Evolutionary conservation across 2,329 filamentous ascomycete genomes (phyloP), one percentile per base, ranked within the genome.

Genomic region (Aphanocladium album): DNA sequence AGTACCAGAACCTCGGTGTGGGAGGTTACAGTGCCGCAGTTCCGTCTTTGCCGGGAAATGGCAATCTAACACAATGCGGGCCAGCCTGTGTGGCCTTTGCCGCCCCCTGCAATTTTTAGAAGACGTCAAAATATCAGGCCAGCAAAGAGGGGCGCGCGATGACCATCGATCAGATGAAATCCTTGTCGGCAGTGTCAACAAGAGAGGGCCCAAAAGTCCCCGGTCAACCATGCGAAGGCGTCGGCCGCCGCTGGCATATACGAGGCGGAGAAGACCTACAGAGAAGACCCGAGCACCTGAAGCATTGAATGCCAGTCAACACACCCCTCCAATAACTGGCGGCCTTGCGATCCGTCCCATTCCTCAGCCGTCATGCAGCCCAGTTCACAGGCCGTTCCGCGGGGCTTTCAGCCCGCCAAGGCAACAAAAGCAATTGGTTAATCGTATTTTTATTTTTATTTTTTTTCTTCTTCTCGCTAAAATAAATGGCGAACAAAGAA

Each of bases 351-450:
- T 25, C 27, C 39, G n/a, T 16, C 37, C 46, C 35, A 25, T 19
- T 57, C 23, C n/a, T 45, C 56, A 58, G 56, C 56, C 56, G n/a
- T 59, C 56, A 59, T 52, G 37, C 56, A 59, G 25, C 56, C 56
- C 47, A 27, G 37, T 37, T 35, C 17, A 11, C 30, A 16, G 9
- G 9, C 46, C 21, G 21, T 5, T 16, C 46, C 47, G 47, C 56
- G 39, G 51, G 56, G 46, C 46, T 52, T 59, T 59, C 56, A 59
- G 47, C 56, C 56, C 25, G 47, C 56, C 16, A 41, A 51, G 33
- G 47, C 37, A 30, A 9, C 23, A 45, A 51, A 52, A 59, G 47
- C n/a, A 59, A 59, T 12, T 27, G 54, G 35, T 35, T 23, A 21
- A 21, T 17, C 37, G 21, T 21, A 49, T 39, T 25, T 12, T 23